phyloP scores from a whole-genome alignment of 108 stramenopile species.

The Cyclostephanos tholiformis region DNA sequence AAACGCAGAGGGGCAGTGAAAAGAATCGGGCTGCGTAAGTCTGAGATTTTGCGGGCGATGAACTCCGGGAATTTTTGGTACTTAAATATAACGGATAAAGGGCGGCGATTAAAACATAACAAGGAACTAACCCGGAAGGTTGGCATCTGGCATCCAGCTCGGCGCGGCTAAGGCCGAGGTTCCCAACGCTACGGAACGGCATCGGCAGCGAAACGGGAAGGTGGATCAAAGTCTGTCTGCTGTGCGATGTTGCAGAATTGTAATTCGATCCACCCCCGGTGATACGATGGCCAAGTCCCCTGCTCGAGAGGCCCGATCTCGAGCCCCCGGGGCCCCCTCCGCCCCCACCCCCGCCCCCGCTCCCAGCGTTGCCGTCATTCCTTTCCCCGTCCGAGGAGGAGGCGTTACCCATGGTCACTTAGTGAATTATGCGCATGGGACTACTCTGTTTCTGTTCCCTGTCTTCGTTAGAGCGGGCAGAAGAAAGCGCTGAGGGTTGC shows the following conservation, averaged over 20 bases:
- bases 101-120: slow-evolving; percentile 11
- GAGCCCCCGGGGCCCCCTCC: slow-evolving; percentile 1
- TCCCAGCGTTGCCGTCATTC: background rate
- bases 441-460: background rate
- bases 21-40: background rate
- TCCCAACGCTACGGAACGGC: slow-evolving; percentile 37
- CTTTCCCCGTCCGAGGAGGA: slow-evolving; percentile 24
- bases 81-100: background rate
- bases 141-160: slow-evolving; percentile 75
- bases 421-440: background rate
- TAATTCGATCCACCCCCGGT: slow-evolving; percentile 19
- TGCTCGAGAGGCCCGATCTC: background rate
- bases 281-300: slow-evolving; percentile 12
- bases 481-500: background rate
- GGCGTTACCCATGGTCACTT: slow-evolving; percentile 39
- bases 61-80: background rate
- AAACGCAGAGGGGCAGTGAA: no score
- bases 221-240: background rate
- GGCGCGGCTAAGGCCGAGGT: slow-evolving; percentile 56
- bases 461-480: background rate
- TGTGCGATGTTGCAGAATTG: background rate
- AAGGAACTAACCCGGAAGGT: slow-evolving; percentile 69
- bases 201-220: slow-evolving; percentile 4
- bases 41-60: background rate
- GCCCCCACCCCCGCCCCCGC: background rate